Evolutionary conservation across 306 rosid genomes (phyloP).

Genomic region (Inga leiocalycina): DNA sequence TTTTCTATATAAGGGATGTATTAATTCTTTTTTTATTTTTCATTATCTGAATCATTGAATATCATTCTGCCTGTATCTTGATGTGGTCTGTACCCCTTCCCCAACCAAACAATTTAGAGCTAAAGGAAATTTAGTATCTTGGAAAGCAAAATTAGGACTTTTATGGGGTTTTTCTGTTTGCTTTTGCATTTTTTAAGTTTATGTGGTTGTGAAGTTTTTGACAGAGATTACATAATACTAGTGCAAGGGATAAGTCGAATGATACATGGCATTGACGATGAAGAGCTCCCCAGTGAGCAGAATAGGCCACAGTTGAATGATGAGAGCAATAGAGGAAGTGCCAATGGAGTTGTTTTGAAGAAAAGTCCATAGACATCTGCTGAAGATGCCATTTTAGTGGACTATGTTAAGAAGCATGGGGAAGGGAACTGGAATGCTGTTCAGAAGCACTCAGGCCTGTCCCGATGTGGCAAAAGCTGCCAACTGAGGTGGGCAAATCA

Average conservation of each 20-base stretch:
- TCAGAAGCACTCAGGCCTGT: constrained; percentile 88
- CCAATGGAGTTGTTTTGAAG: constrained; percentile 54
- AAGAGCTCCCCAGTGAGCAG: constrained; percentile 46
- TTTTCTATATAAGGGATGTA: not conserved
- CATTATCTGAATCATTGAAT: constrained; percentile 24
- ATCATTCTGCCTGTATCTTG: constrained; percentile 22
- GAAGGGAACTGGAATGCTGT: constrained; percentile 99
- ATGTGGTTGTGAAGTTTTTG: constrained; percentile 40
- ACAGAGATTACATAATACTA: constrained; percentile 39
- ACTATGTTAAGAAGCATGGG: constrained; percentile 90
- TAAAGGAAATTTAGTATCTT: constrained; percentile 14
- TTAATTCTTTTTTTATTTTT: constrained; percentile 23
- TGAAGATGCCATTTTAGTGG: constrained; percentile 85
- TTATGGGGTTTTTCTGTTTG: constrained; percentile 27
- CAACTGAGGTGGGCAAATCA: constrained; percentile 98
- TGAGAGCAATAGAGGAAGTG: constrained; percentile 57
- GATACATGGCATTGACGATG: constrained; percentile 63
- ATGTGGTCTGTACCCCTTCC: constrained; percentile 1
- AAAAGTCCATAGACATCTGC: constrained; percentile 97
- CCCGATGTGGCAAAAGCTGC: constrained; percentile 97
- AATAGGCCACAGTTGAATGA: constrained; percentile 50
- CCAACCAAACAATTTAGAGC: constrained; percentile 11
- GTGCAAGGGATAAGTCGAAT: constrained; percentile 55
- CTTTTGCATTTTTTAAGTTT: not conserved
- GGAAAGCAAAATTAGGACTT: constrained; percentile 19